Percentiles rank a stretch among this genome's conserved stretches.
phyloP scores from a whole-genome alignment of 192 early-diverging fungal genomes.

The Backusella liffmaniae region DNA sequence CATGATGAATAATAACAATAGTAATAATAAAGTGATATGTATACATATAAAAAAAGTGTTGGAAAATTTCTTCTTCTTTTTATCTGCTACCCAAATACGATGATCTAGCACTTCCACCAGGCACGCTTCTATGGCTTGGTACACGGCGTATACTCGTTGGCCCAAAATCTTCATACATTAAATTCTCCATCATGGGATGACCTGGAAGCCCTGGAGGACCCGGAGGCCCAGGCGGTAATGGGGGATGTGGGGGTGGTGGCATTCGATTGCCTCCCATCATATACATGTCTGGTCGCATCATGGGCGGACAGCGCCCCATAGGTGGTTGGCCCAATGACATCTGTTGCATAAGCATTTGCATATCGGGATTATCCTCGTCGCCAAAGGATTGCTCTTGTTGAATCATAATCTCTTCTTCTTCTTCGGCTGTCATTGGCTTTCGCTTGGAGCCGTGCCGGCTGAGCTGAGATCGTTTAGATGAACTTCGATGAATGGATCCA shows the following conservation, averaged over 20 bases:
- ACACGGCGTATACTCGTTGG: background rate
- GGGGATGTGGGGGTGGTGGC: background rate
- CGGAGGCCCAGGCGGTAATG: background rate
- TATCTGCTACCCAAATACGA: conserved; percentile 2
- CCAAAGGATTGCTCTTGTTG: background rate
- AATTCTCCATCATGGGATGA: background rate
- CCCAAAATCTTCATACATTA: background rate
- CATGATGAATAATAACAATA: background rate
- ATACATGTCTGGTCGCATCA: conserved; percentile 1
- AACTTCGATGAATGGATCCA: background rate
- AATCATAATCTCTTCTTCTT: background rate
- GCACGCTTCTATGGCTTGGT: conserved; percentile 7
- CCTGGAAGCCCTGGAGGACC: background rate
- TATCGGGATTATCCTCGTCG: background rate
- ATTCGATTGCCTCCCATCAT: background rate
- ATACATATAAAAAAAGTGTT: background rate
- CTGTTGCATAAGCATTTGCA: conserved; percentile 10
- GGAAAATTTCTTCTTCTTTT: background rate
- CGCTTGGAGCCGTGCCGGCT: background rate
- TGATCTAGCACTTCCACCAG: conserved; percentile 4
- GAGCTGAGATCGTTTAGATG: background rate
- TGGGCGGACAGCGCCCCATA: background rate
- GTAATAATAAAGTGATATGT: background rate
- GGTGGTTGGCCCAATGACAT: background rate
- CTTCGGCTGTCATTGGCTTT: background rate